phyloP scores from a whole-genome alignment of 768 basidiomycete genomes.

The Heimioporus sp. region DNA sequence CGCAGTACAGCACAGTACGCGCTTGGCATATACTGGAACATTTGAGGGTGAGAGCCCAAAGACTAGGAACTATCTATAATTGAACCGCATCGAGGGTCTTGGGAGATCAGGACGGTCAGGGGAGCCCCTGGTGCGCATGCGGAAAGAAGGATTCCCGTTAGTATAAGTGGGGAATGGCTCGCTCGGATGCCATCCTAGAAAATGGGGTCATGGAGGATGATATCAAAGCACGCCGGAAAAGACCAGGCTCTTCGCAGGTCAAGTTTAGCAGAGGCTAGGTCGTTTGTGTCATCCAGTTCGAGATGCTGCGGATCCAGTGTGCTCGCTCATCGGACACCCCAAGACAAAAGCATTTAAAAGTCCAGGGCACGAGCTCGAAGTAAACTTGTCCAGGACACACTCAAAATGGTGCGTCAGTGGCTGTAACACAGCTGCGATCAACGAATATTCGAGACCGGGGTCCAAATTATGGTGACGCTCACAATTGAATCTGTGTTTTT shows the following conservation, averaged over 20 bases:
- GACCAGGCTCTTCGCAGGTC: not conserved
- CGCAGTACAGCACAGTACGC: not conserved
- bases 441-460: not conserved
- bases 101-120: not conserved
- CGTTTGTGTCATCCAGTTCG: not conserved
- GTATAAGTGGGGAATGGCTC: too few relatives aligned
- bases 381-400: not conserved
- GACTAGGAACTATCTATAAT: not conserved
- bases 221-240: not conserved
- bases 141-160: not conserved
- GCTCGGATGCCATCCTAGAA: not conserved
- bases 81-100: not conserved
- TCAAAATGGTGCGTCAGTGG: not conserved
- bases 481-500: not conserved
- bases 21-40: not conserved
- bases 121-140: not conserved
- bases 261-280: not conserved
- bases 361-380: not conserved
- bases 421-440: not conserved
- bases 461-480: not conserved
- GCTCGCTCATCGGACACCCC: not conserved
- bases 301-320: not conserved
- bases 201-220: not conserved
- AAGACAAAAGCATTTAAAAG: too few relatives aligned
- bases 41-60: not conserved